These are phyloP conservation scores for Acanthamoeba healyi DNA, from an alignment of 208 protist genomes.

Conservation along the genomic window DNA sequence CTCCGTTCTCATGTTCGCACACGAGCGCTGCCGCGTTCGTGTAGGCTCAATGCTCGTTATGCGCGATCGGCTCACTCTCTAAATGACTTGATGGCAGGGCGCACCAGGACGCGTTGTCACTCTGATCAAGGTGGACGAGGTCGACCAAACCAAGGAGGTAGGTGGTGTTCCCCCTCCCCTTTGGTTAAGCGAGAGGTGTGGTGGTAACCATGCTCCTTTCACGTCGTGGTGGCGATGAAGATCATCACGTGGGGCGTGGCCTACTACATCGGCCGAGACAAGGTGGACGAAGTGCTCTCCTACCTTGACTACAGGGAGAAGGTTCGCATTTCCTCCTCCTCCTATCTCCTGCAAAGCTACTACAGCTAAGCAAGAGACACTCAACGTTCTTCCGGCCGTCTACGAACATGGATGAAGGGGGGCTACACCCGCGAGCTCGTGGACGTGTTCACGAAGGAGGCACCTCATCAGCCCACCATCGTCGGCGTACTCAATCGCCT, in stretches of 20 bases:
- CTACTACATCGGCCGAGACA: constrained; percentile 19
- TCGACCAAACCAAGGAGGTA: background rate
- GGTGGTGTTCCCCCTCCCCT: background rate
- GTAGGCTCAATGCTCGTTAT: no score
- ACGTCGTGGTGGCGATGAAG: background rate
- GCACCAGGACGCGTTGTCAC: constrained; percentile 74
- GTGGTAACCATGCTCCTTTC: background rate
- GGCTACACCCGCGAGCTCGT: constrained; percentile 65
- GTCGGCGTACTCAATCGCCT: constrained; percentile 24
- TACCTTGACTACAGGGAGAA: constrained; percentile 66
- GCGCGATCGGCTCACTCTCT: no score
- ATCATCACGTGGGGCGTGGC: constrained; percentile 61
- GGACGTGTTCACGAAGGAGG: constrained; percentile 45
- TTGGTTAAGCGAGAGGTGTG: background rate
- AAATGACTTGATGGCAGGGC: background rate
- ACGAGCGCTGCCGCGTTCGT: no score
- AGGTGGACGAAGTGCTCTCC: constrained; percentile 43
- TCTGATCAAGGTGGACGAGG: background rate
- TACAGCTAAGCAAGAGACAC: no score
- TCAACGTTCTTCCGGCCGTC: no score
- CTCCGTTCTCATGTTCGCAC: background rate
- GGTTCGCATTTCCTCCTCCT: background rate
- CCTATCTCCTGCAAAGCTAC: no score
- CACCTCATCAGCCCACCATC: background rate
- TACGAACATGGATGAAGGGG: background rate